Evolutionary conservation across 108 stramenopile species (phyloP).

Genomic region (Aurantiochytrium sp.): DNA sequence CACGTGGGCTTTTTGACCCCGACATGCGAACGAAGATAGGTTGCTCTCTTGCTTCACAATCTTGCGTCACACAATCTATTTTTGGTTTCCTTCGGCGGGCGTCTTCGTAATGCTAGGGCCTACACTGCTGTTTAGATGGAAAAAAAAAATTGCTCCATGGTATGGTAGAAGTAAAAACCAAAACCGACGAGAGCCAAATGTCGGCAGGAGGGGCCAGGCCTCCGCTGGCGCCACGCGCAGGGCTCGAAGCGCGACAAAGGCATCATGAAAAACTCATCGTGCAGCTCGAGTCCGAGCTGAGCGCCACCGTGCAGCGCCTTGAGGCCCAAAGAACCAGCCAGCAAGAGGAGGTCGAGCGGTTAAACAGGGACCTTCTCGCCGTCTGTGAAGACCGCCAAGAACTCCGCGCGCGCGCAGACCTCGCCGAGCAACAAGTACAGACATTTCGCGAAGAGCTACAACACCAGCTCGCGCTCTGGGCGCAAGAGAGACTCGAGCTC

Average conservation of each 20-base stretch:
- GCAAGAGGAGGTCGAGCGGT: neutral
- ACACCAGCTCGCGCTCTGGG: neutral
- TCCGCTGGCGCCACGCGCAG: neutral
- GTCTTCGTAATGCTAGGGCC: no score
- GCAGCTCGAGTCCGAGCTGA: neutral
- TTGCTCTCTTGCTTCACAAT: no score
- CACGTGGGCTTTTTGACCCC: no score
- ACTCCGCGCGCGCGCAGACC: neutral
- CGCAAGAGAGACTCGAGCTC: neutral
- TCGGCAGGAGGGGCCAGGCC: no score
- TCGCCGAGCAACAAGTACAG: neutral
- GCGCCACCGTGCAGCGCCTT: neutral
- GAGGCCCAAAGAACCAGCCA: neutral
- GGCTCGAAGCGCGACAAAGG: neutral
- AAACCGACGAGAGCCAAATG: no score
- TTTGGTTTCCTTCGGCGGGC: no score
- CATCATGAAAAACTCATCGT: neutral
- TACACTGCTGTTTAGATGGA: no score
- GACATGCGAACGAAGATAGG: no score
- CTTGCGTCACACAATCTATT: no score
- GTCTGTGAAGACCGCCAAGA: neutral
- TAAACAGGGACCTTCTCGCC: neutral
- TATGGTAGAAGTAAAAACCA: no score
- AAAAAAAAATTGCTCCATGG: no score
- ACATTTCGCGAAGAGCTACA: neutral